Conservation (phyloP, 1,284 basidiomycete genomes). For the Ustilago esculenta region DNA sequence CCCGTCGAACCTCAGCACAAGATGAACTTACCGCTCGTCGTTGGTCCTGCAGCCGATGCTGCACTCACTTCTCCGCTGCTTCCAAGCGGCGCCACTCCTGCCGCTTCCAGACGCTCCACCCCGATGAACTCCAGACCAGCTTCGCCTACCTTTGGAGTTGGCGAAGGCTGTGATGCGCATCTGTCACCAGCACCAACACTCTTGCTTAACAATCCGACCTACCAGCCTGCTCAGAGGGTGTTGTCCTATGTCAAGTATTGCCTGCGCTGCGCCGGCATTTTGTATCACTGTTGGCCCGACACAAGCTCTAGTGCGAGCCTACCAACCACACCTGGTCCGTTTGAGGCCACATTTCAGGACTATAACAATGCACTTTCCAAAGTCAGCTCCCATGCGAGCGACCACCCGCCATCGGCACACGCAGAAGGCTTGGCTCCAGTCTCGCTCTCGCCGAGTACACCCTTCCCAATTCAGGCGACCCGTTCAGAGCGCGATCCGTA, state of each 20-base stretch:
- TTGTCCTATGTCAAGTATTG: slow-evolving; percentile 68
- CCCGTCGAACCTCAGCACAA: slow-evolving; percentile 69
- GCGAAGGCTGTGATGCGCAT: slow-evolving; percentile 15
- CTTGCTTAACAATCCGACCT: slow-evolving; percentile 57
- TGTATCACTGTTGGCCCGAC: slow-evolving; percentile 69
- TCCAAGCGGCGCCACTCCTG: slow-evolving; percentile 37
- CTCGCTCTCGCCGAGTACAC: slow-evolving; percentile 48
- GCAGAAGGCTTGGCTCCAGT: slow-evolving; percentile 6
- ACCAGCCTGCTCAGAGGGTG: slow-evolving; percentile 51
- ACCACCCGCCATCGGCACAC: slow-evolving; percentile 8
- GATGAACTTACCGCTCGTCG: slow-evolving; percentile 67
- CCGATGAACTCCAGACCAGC: slow-evolving; percentile 33
- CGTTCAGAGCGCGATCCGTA: slow-evolving; percentile 48
- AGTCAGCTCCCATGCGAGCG: slow-evolving; percentile 4
- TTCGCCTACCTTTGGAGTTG: slow-evolving; percentile 11
- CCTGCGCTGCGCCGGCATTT: slow-evolving; percentile 70
- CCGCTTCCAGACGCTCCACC: slow-evolving; percentile 32
- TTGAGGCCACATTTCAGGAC: slow-evolving; percentile 34
- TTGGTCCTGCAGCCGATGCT: slow-evolving; percentile 46
- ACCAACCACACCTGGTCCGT: slow-evolving; percentile 38
- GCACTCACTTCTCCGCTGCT: slow-evolving; percentile 33
- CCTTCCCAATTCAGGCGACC: slow-evolving; percentile 36
- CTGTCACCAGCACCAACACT: slow-evolving; percentile 39
- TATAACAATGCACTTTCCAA: slow-evolving; percentile 21
- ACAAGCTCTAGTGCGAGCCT: slow-evolving; percentile 34